Evolutionary conservation across 1,139 yeast species (phyloP).

Genomic region (Saccharomyces pastorianus): DNA sequence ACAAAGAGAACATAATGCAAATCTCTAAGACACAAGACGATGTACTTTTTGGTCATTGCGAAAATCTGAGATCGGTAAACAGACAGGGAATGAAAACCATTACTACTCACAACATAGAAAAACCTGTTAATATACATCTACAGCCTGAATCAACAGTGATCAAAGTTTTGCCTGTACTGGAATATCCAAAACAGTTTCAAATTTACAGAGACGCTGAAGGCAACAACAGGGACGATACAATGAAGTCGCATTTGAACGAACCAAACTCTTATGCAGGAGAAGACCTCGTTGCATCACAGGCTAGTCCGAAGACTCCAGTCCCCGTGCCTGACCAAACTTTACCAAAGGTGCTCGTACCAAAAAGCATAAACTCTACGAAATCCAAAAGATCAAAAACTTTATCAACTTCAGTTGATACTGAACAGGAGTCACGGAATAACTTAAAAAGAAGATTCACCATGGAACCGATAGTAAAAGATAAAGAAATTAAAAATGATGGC

Average conservation of each 20-base stretch:
- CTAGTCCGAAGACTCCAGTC: conserved; percentile 22
- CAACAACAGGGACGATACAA: not conserved
- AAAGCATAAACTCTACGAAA: conserved; percentile 19
- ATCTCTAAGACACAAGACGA: conserved; percentile 12
- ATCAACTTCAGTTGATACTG: conserved; percentile 6
- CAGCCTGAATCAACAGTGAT: not conserved
- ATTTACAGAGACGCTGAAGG: not conserved
- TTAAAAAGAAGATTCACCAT: conserved; percentile 14
- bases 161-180: not conserved
- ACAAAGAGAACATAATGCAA: conserved; percentile 11
- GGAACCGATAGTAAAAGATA: not conserved
- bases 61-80: not conserved
- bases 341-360: conserved; percentile 20
- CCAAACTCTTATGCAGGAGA: not conserved
- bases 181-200: not conserved
- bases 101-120: not conserved
- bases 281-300: not conserved
- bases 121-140: not conserved
- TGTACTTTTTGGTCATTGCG: conserved; percentile 6
- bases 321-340: conserved; percentile 29
- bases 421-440: conserved; percentile 7
- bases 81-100: not conserved
- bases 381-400: conserved; percentile 10
- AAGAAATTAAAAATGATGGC: conserved; percentile 1
- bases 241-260: not conserved